Evolutionary conservation across 1,139 yeast species (phyloP).

Genomic region (Hanseniaspora gamundiae): DNA sequence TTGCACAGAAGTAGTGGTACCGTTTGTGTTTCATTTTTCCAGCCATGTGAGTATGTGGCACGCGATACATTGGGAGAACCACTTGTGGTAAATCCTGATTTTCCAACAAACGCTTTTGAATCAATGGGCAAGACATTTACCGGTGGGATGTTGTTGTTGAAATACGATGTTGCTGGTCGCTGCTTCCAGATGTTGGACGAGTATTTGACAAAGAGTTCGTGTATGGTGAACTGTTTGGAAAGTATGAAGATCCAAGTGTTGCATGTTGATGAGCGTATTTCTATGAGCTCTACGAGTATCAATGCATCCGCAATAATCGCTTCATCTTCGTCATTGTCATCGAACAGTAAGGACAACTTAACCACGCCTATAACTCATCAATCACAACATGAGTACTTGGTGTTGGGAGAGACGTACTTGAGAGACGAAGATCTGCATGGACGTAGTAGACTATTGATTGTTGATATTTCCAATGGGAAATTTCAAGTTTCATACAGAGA

Average conservation of each 20-base stretch:
- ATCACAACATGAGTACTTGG: slow-evolving; percentile 53
- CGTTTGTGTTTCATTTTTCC: slow-evolving; percentile 52
- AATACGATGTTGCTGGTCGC: slow-evolving; percentile 58
- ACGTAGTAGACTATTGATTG: slow-evolving; percentile 65
- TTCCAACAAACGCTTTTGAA: background rate
- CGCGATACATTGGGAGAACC: slow-evolving; percentile 65
- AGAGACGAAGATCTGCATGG: slow-evolving; percentile 78
- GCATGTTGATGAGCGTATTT: background rate
- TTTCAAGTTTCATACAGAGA: slow-evolving; percentile 34
- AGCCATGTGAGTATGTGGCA: slow-evolving; percentile 49
- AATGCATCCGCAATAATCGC: slow-evolving; percentile 2
- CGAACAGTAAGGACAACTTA: slow-evolving; percentile 18
- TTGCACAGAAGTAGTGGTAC: slow-evolving; percentile 64
- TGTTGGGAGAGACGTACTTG: slow-evolving; percentile 66
- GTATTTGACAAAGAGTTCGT: background rate
- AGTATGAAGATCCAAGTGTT: background rate
- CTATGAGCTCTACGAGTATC: slow-evolving; percentile 4
- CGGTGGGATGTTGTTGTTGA: slow-evolving; percentile 42
- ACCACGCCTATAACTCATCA: slow-evolving; percentile 5
- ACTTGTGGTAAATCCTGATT: slow-evolving; percentile 26
- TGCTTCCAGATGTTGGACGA: slow-evolving; percentile 56
- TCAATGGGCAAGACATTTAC: slow-evolving; percentile 41
- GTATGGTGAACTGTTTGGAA: background rate
- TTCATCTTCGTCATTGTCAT: slow-evolving; percentile 4
- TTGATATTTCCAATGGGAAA: slow-evolving; percentile 61